phyloP scores from a whole-genome alignment of 2,329 filamentous ascomycete genomes.

The Fusarium albidum region DNA sequence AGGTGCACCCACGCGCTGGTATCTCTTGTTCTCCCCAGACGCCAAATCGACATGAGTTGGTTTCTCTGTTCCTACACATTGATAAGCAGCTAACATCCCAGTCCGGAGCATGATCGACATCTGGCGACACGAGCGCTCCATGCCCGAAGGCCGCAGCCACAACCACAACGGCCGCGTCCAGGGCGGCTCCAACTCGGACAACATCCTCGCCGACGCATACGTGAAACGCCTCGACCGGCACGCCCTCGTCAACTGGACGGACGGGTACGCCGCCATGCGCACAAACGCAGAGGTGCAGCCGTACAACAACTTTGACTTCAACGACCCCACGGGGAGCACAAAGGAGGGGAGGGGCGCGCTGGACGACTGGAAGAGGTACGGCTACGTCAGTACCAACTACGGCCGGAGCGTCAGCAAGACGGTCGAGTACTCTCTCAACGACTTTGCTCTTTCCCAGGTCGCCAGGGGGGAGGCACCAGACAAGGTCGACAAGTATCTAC shows the following conservation, averaged over 20 bases:
- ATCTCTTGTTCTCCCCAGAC: constrained; percentile 56
- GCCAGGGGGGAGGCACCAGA: constrained; percentile 53
- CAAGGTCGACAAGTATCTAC: constrained; percentile 59
- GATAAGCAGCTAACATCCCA: neutral
- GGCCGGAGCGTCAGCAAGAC: constrained; percentile 64
- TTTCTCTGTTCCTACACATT: neutral
- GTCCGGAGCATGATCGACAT: constrained; percentile 65
- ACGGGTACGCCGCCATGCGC: constrained; percentile 61
- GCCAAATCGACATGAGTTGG: constrained; percentile 58
- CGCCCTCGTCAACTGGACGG: constrained; percentile 62
- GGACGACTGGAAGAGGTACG: constrained; percentile 64
- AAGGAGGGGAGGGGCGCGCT: constrained; percentile 63
- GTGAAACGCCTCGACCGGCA: constrained; percentile 51
- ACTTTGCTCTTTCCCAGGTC: constrained; percentile 57
- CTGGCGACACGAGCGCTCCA: constrained; percentile 61
- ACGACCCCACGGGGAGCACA: constrained; percentile 61
- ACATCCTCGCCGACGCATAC: constrained; percentile 67
- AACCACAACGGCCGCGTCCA: constrained; percentile 67
- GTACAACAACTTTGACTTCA: constrained; percentile 56
- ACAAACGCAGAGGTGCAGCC: constrained; percentile 64
- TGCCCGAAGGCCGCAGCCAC: constrained; percentile 62
- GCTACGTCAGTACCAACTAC: constrained; percentile 61
- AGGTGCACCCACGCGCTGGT: constrained; percentile 61
- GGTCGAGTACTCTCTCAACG: constrained; percentile 66
- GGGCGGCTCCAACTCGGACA: constrained; percentile 67